Evolutionary conservation across 2,329 filamentous ascomycete species (phyloP).

Genomic region (Colletotrichum scovillei): DNA sequence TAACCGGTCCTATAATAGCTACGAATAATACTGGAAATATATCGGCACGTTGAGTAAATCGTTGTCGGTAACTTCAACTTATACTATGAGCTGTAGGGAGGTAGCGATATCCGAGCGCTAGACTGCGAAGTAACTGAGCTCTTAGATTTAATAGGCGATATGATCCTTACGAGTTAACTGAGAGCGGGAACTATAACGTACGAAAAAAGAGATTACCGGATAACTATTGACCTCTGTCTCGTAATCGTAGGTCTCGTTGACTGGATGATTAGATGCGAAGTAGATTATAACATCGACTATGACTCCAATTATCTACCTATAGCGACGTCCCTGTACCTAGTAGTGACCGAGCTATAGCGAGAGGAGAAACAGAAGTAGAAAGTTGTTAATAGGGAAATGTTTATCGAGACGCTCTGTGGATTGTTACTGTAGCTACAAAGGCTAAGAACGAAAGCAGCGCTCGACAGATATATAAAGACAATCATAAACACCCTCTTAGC

Average conservation of each 20-base stretch:
- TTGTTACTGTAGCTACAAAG: not conserved
- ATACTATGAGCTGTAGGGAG: too few species aligned
- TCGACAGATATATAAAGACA: not conserved
- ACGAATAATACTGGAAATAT: too few species aligned
- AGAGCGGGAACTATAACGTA: not conserved
- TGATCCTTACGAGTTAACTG: too few species aligned
- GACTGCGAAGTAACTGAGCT: too few species aligned
- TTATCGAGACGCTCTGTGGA: not conserved
- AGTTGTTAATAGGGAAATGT: not conserved
- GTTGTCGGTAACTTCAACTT: not conserved
- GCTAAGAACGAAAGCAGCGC: constrained; percentile 1
- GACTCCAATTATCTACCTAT: constrained; percentile 1
- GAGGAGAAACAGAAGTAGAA: not conserved
- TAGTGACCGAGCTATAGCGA: not conserved
- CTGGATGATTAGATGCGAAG: not conserved
- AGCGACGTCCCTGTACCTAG: not conserved
- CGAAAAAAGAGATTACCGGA: not conserved
- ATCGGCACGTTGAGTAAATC: not conserved
- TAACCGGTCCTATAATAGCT: too few species aligned
- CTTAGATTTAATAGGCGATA: too few species aligned
- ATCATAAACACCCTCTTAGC: not conserved
- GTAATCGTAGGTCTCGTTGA: not conserved
- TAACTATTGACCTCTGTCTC: constrained; percentile 5
- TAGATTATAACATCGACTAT: not conserved
- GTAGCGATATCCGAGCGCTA: too few species aligned